Base-by-base conservation (phyloP, 83 land plant genomes). In the Larix sibirica region DNA sequence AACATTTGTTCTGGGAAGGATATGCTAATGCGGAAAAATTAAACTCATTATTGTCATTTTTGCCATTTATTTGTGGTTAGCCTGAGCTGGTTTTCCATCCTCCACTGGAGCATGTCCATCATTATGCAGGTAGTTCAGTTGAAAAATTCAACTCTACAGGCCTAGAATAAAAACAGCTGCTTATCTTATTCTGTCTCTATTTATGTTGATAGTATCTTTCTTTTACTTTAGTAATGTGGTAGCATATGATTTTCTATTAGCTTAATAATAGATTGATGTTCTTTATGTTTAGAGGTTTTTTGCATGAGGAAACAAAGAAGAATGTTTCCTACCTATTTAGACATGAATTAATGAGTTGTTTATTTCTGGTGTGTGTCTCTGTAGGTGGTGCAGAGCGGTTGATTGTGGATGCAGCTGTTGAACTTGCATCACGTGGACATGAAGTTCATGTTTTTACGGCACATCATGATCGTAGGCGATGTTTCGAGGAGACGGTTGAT, bases 301-400 rank as follows among this genome's bases (percentile, higher is more conserved):
- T 42, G 50, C 33, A 23, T 13, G 17, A 9, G 13, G 59, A 40
- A 44, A 75, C 26, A 31, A 14, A 21, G 59, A 75, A 47, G 31
- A 47, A 50, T 74, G 60, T 1, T 69, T 36, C 33, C 13, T 14
- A 36, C 59, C 14, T 50, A 58, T 42, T 40, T 73, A 18, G 58
- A 50, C 56, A 10, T 75, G 60, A 26, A 75, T 14, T 6, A 23
- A 13, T 50, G 13, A 75, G 50, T 14, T 75, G 60, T 50, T 21
- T 75, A 75, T 75, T 75, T 60, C 13, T 75, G 14, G 2, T 23
- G 21, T 47, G 56, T 50, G 56, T 75, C 60, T 88, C 8, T 73
- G 13, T 82, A 98, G 99, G 99, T 79, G 99, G 99, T 62, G 99
- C 99, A 69, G 99, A 98, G 84, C 89, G 99, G 86, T 84, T 98